phyloP scores from a whole-genome alignment of 768 basidiomycete genomes.

The Strobilomyces echinocephalus region DNA sequence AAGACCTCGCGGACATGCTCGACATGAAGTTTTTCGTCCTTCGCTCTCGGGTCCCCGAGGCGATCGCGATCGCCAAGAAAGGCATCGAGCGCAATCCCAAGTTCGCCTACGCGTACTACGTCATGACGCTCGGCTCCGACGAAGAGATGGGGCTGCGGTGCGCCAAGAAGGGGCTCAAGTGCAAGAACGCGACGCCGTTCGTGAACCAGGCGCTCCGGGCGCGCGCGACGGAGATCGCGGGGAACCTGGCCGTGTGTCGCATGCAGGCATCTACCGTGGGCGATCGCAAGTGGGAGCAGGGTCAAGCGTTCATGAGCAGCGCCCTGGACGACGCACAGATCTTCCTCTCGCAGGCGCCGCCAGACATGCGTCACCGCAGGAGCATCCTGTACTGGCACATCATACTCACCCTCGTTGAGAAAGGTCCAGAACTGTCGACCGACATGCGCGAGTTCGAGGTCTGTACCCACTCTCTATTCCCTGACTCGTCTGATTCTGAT shows the following conservation, averaged over 20 bases:
- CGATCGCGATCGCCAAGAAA: constrained; percentile 40
- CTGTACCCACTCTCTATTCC: not conserved
- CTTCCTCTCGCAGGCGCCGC: constrained; percentile 51
- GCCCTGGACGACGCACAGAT: constrained; percentile 56
- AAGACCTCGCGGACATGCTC: constrained; percentile 54
- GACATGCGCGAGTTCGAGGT: constrained; percentile 52
- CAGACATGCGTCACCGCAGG: constrained; percentile 57
- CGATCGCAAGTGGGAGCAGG: constrained; percentile 50
- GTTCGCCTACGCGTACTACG: constrained; percentile 57
- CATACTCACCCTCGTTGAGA: constrained; percentile 45
- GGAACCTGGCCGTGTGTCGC: constrained; percentile 45
- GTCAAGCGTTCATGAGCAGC: constrained; percentile 55
- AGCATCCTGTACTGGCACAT: constrained; percentile 56
- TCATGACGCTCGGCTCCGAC: constrained; percentile 47
- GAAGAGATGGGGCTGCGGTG: constrained; percentile 46
- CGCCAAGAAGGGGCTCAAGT: constrained; percentile 62
- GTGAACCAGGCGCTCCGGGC: constrained; percentile 54
- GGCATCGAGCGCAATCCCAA: constrained; percentile 50
- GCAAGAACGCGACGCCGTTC: constrained; percentile 50
- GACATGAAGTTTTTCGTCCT: constrained; percentile 57
- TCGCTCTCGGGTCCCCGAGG: constrained; percentile 42
- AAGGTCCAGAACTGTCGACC: constrained; percentile 43
- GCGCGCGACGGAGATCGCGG: constrained; percentile 56
- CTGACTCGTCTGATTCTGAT: no score
- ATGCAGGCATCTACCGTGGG: constrained; percentile 38